Evolutionary conservation across 768 basidiomycete genomes (phyloP).

Genomic region (Epithele typhae): DNA sequence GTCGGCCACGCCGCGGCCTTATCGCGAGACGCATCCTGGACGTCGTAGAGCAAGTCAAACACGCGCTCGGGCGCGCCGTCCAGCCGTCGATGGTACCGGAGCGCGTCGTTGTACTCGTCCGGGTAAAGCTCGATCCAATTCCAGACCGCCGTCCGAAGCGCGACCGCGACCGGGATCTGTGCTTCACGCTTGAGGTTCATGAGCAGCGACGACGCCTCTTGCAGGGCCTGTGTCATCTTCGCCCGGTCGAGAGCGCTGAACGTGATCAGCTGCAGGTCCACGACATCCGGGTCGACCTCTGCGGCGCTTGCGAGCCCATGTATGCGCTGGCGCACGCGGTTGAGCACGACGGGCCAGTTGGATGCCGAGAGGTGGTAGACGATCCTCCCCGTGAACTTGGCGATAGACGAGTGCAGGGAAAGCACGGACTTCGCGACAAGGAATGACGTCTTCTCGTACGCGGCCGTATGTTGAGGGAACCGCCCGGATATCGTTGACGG

Average conservation of each 20-base stretch:
- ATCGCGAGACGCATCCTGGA: slow-evolving; percentile 34
- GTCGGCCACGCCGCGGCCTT: slow-evolving; percentile 71
- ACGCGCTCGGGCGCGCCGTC: slow-evolving; percentile 85
- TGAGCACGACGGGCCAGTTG: slow-evolving; percentile 79
- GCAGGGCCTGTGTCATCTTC: slow-evolving; percentile 66
- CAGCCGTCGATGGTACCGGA: slow-evolving; percentile 54
- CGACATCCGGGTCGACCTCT: slow-evolving; percentile 59
- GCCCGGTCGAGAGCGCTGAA: slow-evolving; percentile 69
- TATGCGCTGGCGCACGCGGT: slow-evolving; percentile 66
- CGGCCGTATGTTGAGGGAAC: slow-evolving; percentile 13
- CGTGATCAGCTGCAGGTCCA: slow-evolving; percentile 75
- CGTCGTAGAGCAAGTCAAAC: slow-evolving; percentile 70
- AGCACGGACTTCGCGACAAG: slow-evolving; percentile 21
- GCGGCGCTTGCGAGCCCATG: slow-evolving; percentile 50
- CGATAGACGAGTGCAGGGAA: slow-evolving; percentile 57
- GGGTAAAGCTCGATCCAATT: slow-evolving; percentile 85
- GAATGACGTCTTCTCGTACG: slow-evolving; percentile 27
- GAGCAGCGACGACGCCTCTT: slow-evolving; percentile 77
- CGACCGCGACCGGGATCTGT: slow-evolving; percentile 65
- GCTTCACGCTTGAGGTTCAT: slow-evolving; percentile 77
- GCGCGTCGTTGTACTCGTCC: slow-evolving; percentile 69
- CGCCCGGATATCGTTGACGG: slow-evolving; percentile 9
- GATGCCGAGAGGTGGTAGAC: slow-evolving; percentile 84
- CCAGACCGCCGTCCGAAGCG: slow-evolving; percentile 80
- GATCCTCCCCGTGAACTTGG: slow-evolving; percentile 71